A percentile compares a stretch with the other conserved stretches of the same genome.
phyloP scores from a whole-genome alignment of 495 filamentous ascomycete genomes.

The Extremus antarcticus region DNA sequence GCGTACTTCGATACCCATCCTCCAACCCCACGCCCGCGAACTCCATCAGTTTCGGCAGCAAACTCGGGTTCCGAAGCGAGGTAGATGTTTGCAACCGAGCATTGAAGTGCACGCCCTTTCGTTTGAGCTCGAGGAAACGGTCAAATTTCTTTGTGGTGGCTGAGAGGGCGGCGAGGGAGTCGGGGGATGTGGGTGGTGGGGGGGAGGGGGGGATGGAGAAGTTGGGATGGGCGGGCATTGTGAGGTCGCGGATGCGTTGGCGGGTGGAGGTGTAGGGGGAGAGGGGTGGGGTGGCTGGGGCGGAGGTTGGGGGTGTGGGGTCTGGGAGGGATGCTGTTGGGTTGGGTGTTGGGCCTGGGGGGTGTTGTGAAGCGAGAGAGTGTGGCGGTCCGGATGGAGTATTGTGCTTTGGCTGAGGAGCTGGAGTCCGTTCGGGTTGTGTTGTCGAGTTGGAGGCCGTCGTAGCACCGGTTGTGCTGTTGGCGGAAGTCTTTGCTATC shows the following conservation, averaged over 20 bases:
- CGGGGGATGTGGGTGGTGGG: conserved; percentile 38
- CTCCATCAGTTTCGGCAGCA: conserved; percentile 65
- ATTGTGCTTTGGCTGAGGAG: not conserved
- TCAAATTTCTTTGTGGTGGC: conserved; percentile 61
- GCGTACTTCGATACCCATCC: conserved; percentile 65
- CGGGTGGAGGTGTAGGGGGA: conserved; percentile 64
- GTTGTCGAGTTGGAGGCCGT: not conserved
- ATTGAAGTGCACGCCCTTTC: conserved; percentile 84
- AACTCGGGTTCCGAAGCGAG: conserved; percentile 68
- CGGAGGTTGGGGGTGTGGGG: conserved; percentile 7
- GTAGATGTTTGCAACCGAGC: conserved; percentile 58
- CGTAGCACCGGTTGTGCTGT: not conserved
- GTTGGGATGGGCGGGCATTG: conserved; percentile 69
- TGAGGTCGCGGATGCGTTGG: conserved; percentile 62
- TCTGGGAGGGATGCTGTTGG: not conserved
- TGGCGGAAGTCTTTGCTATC: conserved; percentile 8
- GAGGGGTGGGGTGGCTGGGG: conserved; percentile 33
- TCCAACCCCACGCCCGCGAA: conserved; percentile 63
- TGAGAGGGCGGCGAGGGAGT: conserved; percentile 13
- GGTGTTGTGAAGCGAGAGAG: not conserved
- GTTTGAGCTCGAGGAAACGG: conserved; percentile 76
- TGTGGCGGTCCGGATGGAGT: no score
- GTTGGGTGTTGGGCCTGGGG: not conserved
- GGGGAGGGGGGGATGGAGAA: conserved; percentile 78
- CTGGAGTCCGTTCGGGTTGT: no score